Percentiles rank a stretch among this genome's conserved stretches.
Conservation (phyloP, 495 filamentous ascomycete species). For the Penicillium herquei region DNA sequence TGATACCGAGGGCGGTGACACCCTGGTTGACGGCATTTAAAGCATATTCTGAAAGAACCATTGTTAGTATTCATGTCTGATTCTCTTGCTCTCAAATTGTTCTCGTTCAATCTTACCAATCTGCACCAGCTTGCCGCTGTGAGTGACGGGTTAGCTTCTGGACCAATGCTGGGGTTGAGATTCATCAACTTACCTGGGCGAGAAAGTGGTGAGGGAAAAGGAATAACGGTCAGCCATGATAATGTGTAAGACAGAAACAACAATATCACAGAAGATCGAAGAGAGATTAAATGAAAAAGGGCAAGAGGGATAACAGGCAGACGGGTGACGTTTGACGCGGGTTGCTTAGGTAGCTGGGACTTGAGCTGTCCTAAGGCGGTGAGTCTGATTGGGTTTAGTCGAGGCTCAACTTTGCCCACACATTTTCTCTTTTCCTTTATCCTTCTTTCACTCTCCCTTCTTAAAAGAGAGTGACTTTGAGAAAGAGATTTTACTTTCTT, state of each 20-base stretch:
- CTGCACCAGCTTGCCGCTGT: conserved; percentile 86
- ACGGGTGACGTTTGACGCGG: conserved; percentile 31
- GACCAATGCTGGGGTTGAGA: conserved; percentile 13
- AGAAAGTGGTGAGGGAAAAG: conserved; percentile 99
- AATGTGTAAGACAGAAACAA: conserved; percentile 4
- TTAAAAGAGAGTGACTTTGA: background rate
- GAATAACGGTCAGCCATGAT: conserved; percentile 98
- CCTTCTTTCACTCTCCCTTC: background rate
- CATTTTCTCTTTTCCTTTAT: conserved; percentile 6
- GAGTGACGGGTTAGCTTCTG: conserved; percentile 44
- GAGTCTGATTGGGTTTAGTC: conserved; percentile 21
- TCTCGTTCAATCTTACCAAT: conserved; percentile 46
- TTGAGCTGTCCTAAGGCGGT: conserved; percentile 31
- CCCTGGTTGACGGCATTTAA: conserved; percentile 98
- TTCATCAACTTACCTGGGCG: conserved; percentile 76
- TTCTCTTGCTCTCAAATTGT: background rate
- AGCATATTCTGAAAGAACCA: conserved; percentile 79
- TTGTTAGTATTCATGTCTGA: conserved; percentile 1
- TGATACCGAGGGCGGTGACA: conserved; percentile 96
- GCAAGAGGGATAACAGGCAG: conserved; percentile 25
- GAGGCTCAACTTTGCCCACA: background rate
- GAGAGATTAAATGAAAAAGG: conserved; percentile 13
- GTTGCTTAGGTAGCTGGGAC: conserved; percentile 11
- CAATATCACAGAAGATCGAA: conserved; percentile 8
- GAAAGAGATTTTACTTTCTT: background rate